These are phyloP conservation scores for Batkoa obscura DNA, from an alignment of 371 early-diverging fungal species.

Conservation along the genomic window DNA sequence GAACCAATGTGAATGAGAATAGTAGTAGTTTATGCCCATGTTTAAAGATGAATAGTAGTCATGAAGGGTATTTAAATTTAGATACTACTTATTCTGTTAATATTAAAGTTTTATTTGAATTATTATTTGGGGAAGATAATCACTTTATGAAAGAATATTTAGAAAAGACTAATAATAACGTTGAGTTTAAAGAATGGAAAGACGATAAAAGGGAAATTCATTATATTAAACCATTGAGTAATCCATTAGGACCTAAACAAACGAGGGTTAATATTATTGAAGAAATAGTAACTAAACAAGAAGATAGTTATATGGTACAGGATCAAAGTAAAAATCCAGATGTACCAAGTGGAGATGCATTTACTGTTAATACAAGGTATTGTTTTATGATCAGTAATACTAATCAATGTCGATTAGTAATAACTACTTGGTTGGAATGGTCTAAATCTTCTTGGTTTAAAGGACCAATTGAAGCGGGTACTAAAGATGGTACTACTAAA, in stretches of 20 bases:
- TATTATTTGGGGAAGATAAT: slow-evolving; percentile 17
- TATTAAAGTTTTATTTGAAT: slow-evolving; percentile 15
- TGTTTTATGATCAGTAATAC: not conserved
- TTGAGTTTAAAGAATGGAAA: slow-evolving; percentile 13
- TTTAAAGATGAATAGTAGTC: slow-evolving; percentile 7
- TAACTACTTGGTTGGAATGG: not conserved
- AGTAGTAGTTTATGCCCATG: not conserved
- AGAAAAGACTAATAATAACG: slow-evolving; percentile 11
- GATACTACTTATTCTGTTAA: not conserved
- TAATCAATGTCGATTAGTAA: not conserved
- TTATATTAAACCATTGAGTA: slow-evolving; percentile 5
- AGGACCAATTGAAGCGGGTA: slow-evolving; percentile 2
- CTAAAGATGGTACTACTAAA: slow-evolving; percentile 1
- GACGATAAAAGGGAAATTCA: slow-evolving; percentile 5
- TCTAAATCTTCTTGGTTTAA: slow-evolving; percentile 5
- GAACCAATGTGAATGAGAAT: slow-evolving; percentile 2
- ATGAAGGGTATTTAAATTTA: slow-evolving; percentile 19
- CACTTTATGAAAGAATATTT: slow-evolving; percentile 10
- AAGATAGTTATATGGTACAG: slow-evolving; percentile 3
- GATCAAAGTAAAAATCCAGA: slow-evolving; percentile 1
- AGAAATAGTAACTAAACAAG: slow-evolving; percentile 33
- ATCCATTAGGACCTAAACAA: slow-evolving; percentile 38
- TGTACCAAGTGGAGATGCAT: slow-evolving; percentile 1
- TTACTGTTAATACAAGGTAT: not conserved
- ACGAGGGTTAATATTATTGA: slow-evolving; percentile 43